phyloP scores from a whole-genome alignment of 2,329 filamentous ascomycete species.

The Zymoseptoria crescenta region DNA sequence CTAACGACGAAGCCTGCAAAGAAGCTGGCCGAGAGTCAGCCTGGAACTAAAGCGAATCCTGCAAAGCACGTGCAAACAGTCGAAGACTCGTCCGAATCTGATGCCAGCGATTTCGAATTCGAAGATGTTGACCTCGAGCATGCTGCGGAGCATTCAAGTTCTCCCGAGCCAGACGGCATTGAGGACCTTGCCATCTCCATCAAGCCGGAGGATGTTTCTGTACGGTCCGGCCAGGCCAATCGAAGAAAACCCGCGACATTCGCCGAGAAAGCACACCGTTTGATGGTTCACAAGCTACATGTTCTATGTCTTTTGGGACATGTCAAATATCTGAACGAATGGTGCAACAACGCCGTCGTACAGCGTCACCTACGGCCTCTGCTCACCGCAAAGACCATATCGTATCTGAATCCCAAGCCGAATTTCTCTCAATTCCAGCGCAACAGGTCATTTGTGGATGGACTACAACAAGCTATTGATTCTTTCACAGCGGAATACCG shows the following conservation, averaged over 20 bases:
- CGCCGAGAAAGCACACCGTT: conserved; percentile 52
- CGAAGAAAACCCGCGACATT: conserved; percentile 48
- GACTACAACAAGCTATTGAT: conserved; percentile 60
- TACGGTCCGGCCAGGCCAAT: conserved; percentile 24
- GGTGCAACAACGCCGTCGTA: conserved; percentile 58
- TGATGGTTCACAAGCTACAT: conserved; percentile 81
- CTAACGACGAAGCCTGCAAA: not conserved
- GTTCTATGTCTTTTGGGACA: conserved; percentile 76
- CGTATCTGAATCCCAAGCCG: conserved; percentile 60
- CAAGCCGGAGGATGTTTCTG: conserved; percentile 27
- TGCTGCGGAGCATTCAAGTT: conserved; percentile 16
- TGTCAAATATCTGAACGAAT: conserved; percentile 66
- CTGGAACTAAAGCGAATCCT: not conserved
- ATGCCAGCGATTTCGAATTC: conserved; percentile 54
- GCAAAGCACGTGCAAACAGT: conserved; percentile 19
- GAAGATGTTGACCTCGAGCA: conserved; percentile 51
- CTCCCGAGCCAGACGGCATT: conserved; percentile 24
- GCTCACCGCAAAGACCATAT: conserved; percentile 57
- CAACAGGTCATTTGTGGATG: conserved; percentile 69
- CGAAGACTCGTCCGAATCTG: conserved; percentile 24
- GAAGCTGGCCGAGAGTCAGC: not conserved
- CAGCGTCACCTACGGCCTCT: conserved; percentile 51
- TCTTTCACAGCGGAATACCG: conserved; percentile 63
- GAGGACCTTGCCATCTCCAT: conserved; percentile 37
- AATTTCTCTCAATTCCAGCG: conserved; percentile 65